Base-by-base conservation (phyloP, 306 rosid species). In the Cicer yamashitae region DNA sequence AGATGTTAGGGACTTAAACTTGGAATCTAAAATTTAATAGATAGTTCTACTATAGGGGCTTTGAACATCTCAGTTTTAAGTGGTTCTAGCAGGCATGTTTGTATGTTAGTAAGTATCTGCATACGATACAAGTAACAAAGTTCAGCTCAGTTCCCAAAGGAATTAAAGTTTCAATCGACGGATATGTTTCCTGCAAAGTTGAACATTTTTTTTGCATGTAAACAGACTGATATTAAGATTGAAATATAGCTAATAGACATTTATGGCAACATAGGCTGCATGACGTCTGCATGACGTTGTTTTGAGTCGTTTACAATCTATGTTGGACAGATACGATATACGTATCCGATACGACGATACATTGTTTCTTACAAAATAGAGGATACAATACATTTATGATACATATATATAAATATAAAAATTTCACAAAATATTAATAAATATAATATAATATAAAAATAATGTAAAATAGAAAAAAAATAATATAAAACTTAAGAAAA, bases 41-140 rank as follows among this genome's bases (percentile, higher is more conserved):
- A 14, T 14, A 52, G 22, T 48, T 77, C 53, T 17, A 53, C 25
- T 37, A 25, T 41, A 64, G 40, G 70, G 30, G 25, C 44, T 14
- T 68, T 40, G 61, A 75, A 71, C 67, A 78, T 77, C 74, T 37
- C 17, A 60, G 50, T 48, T 53, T 30, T 30, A 58, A 52, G 59
- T 52, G 54, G 47, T 82, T 63, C 46, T 41, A 46, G 53, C 44
- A 64, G 11, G 7, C 58, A 59, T 20, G 43, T 50, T 12, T 2
- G 8, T 48, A 14, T 10, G 12, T 8, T 12, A n/a, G 25, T 7
- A 39, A 30, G 67, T 14, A 11, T 30, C 43, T 43, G 14, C 8
- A 48, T 63, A 17, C 7, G 22, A 61, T 20, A 5, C 20, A 69
- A 60, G 41, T 60, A 34, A 34, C 66, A 34, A 12, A 30, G 18